phyloP scores from a whole-genome alignment of 164 flowering plant species.

The Vitis labrusca region DNA sequence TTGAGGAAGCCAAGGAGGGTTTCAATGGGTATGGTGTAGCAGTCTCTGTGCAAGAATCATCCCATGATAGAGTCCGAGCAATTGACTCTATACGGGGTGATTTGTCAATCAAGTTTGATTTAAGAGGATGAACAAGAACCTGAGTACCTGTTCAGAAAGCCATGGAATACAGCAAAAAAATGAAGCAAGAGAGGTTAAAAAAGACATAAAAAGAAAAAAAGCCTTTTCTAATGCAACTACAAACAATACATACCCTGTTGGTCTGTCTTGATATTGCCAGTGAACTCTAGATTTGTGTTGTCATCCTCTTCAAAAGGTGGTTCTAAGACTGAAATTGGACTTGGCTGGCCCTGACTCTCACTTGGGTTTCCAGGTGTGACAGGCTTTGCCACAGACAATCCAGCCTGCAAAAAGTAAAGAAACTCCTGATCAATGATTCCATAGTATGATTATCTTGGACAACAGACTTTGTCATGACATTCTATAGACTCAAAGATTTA shows the following conservation, averaged over 20 bases:
- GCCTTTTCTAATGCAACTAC: not conserved
- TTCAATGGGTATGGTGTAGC: slow-evolving; percentile 31
- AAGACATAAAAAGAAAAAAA: not conserved
- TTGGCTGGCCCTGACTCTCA: slow-evolving; percentile 55
- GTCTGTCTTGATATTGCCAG: slow-evolving; percentile 30
- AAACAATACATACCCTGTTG: slow-evolving; percentile 32
- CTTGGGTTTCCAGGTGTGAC: slow-evolving; percentile 18
- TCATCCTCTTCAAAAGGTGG: slow-evolving; percentile 63
- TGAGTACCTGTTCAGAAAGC: slow-evolving; percentile 32
- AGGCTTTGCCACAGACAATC: slow-evolving; percentile 26
- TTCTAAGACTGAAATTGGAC: slow-evolving; percentile 56
- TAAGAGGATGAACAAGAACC: slow-evolving; percentile 15
- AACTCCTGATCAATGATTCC: not conserved
- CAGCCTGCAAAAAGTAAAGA: slow-evolving; percentile 31
- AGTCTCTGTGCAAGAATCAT: slow-evolving; percentile 43
- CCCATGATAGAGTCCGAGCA: slow-evolving; percentile 78
- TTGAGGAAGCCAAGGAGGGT: slow-evolving; percentile 20
- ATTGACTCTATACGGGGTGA: slow-evolving; percentile 83
- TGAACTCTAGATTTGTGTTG: slow-evolving; percentile 26
- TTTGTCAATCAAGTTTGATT: slow-evolving; percentile 65
- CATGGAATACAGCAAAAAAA: not conserved
- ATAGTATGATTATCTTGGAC: not conserved
- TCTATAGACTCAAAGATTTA: not conserved
- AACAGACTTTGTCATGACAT: not conserved
- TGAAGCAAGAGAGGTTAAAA: not conserved